Evolutionary conservation across 2,329 filamentous ascomycete species (phyloP).

Genomic region (Aspergillus piperis): DNA sequence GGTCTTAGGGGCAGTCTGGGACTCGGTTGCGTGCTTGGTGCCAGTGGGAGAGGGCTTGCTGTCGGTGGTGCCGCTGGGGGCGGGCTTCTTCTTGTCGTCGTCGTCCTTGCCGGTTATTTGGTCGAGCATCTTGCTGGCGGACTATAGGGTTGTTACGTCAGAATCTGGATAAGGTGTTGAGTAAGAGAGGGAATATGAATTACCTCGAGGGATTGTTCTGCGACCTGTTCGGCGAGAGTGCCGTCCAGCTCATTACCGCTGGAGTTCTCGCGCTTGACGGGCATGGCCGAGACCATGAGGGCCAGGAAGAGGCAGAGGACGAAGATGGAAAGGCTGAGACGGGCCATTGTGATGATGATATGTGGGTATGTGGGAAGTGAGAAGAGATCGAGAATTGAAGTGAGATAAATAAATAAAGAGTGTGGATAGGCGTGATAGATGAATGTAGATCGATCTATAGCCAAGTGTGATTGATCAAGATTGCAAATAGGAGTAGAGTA

Average conservation of each 20-base stretch:
- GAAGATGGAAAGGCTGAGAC: slow-evolving; percentile 33
- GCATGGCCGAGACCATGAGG: slow-evolving; percentile 31
- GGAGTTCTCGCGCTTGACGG: slow-evolving; percentile 19
- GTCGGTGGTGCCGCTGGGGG: background rate
- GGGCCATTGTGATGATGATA: slow-evolving; percentile 30
- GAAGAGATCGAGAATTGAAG: slow-evolving; percentile 13
- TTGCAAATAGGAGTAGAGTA: background rate
- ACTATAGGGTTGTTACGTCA: slow-evolving; percentile 12
- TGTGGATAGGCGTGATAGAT: slow-evolving; percentile 17
- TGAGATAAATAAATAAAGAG: slow-evolving; percentile 14
- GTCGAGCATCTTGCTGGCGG: slow-evolving; percentile 20
- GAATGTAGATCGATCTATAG: slow-evolving; percentile 9
- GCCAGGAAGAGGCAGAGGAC: slow-evolving; percentile 34
- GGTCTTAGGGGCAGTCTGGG: background rate
- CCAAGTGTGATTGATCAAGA: background rate
- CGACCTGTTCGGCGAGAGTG: background rate
- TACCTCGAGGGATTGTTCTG: slow-evolving; percentile 23
- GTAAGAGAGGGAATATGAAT: background rate
- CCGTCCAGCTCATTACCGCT: background rate
- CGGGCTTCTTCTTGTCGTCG: background rate
- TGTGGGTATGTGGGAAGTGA: background rate
- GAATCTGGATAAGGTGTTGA: too few species aligned
- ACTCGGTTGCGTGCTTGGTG: background rate
- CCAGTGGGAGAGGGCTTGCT: background rate
- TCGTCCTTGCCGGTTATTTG: slow-evolving; percentile 11